Percentiles rank a stretch among this genome's conserved stretches.
These are phyloP conservation scores for Acacia concinna DNA, from an alignment of 331 rosid species.

Conservation along the genomic window DNA sequence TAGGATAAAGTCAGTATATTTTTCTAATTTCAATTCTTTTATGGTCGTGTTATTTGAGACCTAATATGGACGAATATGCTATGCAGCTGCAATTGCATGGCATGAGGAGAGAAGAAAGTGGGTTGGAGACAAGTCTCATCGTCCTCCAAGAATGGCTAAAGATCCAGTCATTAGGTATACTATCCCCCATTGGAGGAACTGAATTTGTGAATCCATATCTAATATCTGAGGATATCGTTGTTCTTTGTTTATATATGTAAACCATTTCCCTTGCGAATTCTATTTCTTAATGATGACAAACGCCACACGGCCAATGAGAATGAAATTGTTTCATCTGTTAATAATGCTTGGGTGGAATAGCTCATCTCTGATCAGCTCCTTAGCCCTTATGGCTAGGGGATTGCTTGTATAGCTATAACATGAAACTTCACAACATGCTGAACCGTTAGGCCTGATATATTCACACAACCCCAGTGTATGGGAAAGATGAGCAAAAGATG, in stretches of 20 bases:
- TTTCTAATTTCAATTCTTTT: background rate
- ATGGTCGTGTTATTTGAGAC: conserved; percentile 16
- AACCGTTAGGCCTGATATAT: background rate
- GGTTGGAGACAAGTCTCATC: conserved; percentile 68
- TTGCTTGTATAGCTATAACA: background rate
- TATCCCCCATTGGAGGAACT: background rate
- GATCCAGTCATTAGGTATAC: conserved; percentile 83
- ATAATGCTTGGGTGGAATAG: background rate
- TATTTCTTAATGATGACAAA: conserved; percentile 1
- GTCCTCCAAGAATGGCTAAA: conserved; percentile 53
- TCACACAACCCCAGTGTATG: background rate
- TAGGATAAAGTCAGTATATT: background rate
- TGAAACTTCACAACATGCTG: background rate
- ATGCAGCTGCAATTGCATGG: conserved; percentile 79
- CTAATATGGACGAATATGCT: conserved; percentile 36
- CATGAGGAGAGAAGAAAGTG: conserved; percentile 85
- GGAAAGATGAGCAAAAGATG: background rate
- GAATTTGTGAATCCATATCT: conserved; percentile 8
- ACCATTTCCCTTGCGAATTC: background rate
- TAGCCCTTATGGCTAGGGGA: background rate
- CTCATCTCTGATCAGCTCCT: background rate
- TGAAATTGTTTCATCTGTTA: background rate
- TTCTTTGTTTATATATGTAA: conserved; percentile 2
- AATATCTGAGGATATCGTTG: conserved; percentile 1
- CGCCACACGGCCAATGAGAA: background rate